Evolutionary conservation across 495 filamentous ascomycete genomes (phyloP).

Genomic region (Aspergillus diversus): DNA sequence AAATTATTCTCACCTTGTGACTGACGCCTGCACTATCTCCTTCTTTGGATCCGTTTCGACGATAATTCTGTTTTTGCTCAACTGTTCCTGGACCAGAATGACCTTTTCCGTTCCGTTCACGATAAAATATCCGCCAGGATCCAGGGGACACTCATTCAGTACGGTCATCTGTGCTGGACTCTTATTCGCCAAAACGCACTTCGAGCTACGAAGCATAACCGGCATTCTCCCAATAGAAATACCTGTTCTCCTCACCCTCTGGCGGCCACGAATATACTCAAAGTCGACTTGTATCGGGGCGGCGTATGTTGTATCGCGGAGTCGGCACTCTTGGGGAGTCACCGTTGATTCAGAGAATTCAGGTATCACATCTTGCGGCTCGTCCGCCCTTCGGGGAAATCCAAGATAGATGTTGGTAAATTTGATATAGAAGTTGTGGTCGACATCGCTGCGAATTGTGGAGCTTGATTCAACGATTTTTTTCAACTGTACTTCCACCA

Average conservation of each 20-base stretch:
- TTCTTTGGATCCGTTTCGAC: constrained; percentile 91
- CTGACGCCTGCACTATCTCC: constrained; percentile 89
- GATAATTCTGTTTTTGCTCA: constrained; percentile 98
- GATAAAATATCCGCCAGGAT: constrained; percentile 97
- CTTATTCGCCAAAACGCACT: constrained; percentile 81
- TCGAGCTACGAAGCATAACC: constrained; percentile 94
- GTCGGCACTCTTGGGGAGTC: constrained; percentile 91
- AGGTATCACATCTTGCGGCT: constrained; percentile 56
- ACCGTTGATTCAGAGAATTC: constrained; percentile 56
- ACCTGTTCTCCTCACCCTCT: constrained; percentile 67
- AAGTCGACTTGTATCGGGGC: constrained; percentile 91
- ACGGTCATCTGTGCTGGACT: constrained; percentile 80
- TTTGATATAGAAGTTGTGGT: constrained; percentile 83
- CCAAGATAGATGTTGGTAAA: constrained; percentile 88
- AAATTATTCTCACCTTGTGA: constrained; percentile 62
- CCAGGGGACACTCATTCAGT: constrained; percentile 91
- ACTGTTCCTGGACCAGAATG: constrained; percentile 95
- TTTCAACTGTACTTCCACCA: constrained; percentile 92
- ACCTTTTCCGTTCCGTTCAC: constrained; percentile 98
- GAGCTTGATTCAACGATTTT: constrained; percentile 92
- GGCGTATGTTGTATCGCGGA: constrained; percentile 94
- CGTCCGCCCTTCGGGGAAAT: constrained; percentile 74
- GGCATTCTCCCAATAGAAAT: constrained; percentile 87
- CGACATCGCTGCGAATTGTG: constrained; percentile 82
- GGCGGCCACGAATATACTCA: constrained; percentile 76